These are phyloP conservation scores for Blumeria graminis DNA, from an alignment of 2,329 filamentous ascomycete genomes.

Conservation along the genomic window DNA sequence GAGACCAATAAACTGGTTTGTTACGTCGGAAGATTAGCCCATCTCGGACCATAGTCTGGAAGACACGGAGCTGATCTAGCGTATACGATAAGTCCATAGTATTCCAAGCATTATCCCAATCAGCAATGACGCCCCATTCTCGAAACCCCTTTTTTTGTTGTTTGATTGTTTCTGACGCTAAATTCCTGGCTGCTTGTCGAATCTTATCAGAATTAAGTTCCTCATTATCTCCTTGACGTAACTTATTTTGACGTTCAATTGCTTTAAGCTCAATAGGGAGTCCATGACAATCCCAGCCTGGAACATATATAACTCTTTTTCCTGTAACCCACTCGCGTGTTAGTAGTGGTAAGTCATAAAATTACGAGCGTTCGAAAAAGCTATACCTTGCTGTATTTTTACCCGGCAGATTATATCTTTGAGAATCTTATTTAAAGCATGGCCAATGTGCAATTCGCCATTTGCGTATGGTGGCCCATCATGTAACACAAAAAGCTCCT, in stretches of 20 bases:
- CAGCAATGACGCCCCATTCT: constrained; percentile 54
- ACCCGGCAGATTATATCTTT: constrained; percentile 82
- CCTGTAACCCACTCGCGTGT: constrained; percentile 15
- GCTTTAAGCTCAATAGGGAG: constrained; percentile 94
- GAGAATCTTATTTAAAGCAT: constrained; percentile 88
- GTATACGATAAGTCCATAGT: constrained; percentile 62
- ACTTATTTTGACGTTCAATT: constrained; percentile 20
- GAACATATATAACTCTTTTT: constrained; percentile 54
- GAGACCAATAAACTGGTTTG: constrained; percentile 74
- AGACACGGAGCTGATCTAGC: constrained; percentile 48
- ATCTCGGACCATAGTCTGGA: constrained; percentile 48
- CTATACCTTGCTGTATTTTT: constrained; percentile 44
- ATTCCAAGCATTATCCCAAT: constrained; percentile 54
- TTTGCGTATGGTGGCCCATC: constrained; percentile 97
- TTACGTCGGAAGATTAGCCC: constrained; percentile 54
- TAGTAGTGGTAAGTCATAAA: neutral
- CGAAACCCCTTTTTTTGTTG: constrained; percentile 52
- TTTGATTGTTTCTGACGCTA: constrained; percentile 44
- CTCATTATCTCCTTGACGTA: constrained; percentile 12
- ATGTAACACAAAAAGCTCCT: constrained; percentile 51
- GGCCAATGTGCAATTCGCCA: constrained; percentile 70
- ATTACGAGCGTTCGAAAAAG: neutral
- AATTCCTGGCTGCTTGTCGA: constrained; percentile 34
- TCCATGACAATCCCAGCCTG: constrained; percentile 96
- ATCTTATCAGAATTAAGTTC: constrained; percentile 26